These are phyloP conservation scores for Penicillium sp. DNA, from an alignment of 2,329 filamentous ascomycete species.

Conservation along the genomic window DNA sequence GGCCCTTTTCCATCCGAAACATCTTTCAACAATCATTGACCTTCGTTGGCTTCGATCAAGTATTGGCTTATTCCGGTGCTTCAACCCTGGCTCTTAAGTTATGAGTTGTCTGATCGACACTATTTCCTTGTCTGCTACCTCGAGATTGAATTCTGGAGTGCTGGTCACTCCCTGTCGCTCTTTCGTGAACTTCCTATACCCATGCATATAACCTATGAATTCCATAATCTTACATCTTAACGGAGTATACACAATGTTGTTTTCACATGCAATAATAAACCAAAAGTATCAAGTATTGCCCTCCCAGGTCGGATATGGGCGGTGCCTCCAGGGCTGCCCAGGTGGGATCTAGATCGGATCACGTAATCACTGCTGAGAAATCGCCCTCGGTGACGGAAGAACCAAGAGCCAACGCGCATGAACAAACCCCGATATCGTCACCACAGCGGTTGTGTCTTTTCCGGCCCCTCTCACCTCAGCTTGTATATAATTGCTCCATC, in stretches of 20 bases:
- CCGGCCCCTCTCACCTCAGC: conserved; percentile 4
- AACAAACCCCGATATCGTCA: conserved; percentile 19
- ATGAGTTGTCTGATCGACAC: neutral
- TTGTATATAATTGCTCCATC: conserved; percentile 13
- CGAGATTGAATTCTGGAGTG: neutral
- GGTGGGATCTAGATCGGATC: conserved; percentile 4
- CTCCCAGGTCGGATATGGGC: neutral
- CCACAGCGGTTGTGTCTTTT: conserved; percentile 1
- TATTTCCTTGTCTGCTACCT: neutral
- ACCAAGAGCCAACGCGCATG: neutral
- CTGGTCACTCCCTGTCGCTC: conserved; percentile 4
- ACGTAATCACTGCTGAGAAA: conserved; percentile 16
- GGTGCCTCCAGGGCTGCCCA: too few species aligned
- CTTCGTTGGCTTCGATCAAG: neutral
- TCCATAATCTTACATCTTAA: neutral
- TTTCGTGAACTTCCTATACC: conserved; percentile 3
- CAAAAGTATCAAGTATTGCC: neutral
- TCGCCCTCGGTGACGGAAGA: neutral
- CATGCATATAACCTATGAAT: neutral
- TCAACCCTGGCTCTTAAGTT: conserved; percentile 6
- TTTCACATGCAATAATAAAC: neutral
- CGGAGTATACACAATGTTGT: neutral
- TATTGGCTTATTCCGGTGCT: neutral
- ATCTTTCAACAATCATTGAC: conserved; percentile 1
- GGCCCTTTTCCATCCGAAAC: neutral